These are phyloP conservation scores for Aspergillus chevalieri DNA, from an alignment of 2,329 filamentous ascomycete species.

Conservation along the genomic window DNA sequence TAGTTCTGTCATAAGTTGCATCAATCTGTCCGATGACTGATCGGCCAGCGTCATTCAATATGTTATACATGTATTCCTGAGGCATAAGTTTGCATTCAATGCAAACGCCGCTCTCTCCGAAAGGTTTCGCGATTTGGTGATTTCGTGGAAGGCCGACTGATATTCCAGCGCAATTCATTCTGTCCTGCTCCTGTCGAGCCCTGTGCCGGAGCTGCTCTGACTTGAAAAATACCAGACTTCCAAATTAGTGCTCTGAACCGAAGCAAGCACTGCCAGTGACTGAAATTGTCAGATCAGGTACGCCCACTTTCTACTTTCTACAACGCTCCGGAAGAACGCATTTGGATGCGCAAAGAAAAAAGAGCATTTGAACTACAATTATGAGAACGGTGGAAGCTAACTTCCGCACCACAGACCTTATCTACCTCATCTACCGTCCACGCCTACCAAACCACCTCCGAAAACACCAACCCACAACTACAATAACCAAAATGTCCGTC, in stretches of 20 bases:
- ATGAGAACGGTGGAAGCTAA: too few relatives aligned
- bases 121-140: background rate
- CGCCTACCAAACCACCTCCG: background rate
- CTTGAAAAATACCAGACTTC: background rate
- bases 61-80: slow-evolving; percentile 13
- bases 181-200: background rate
- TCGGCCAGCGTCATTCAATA: slow-evolving; percentile 18
- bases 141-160: background rate
- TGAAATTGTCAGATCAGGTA: background rate
- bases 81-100: slow-evolving; percentile 24
- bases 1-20: background rate
- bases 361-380: too few relatives aligned
- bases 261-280: background rate
- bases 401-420: too few relatives aligned
- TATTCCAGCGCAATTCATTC: background rate
- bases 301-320: background rate
- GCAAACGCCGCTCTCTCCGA: slow-evolving; percentile 19
- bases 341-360: background rate
- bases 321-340: background rate
- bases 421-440: background rate
- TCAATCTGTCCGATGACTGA: slow-evolving; percentile 10
- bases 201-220: background rate
- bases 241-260: too few relatives aligned
- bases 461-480: background rate
- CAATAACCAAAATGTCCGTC: slow-evolving; percentile 27